Conservation (phyloP, 768 basidiomycete species). For the Kwoniella botswanensis region DNA sequence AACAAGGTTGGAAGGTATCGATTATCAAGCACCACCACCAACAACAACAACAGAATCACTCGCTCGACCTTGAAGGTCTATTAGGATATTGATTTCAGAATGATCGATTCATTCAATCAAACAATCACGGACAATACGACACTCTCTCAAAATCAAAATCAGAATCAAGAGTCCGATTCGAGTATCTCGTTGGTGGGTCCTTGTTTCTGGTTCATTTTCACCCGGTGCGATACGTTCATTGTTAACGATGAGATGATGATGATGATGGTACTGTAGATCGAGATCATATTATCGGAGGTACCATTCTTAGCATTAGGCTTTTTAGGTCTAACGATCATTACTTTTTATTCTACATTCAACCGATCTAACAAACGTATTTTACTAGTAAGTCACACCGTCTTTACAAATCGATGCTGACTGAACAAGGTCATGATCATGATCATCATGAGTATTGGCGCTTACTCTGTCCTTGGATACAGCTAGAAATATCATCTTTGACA, state of each 20-base stretch:
- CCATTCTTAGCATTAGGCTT: constrained; percentile 7
- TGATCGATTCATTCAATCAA: constrained; percentile 12
- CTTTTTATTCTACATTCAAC: constrained; percentile 8
- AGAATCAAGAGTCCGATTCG: background rate
- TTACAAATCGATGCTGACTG: too few species aligned
- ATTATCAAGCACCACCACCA: too few species aligned
- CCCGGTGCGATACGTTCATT: too few species aligned
- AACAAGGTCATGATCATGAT: background rate
- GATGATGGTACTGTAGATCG: background rate
- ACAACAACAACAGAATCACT: too few species aligned
- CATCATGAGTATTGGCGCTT: background rate
- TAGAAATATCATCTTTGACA: background rate
- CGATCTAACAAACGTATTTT: background rate
- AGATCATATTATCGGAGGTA: constrained; percentile 1
- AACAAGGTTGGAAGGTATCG: too few species aligned
- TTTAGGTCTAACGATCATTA: constrained; percentile 1
- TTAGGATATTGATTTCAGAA: background rate
- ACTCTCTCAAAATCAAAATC: background rate
- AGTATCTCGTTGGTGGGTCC: constrained; percentile 2
- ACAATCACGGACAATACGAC: background rate
- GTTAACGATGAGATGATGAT: too few species aligned
- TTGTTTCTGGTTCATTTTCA: too few species aligned
- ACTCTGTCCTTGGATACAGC: background rate
- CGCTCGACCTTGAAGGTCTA: background rate
- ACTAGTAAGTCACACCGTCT: background rate